These are phyloP conservation scores for Geotrichum klebahnii DNA, from an alignment of 1,139 yeast species.

Conservation along the genomic window DNA sequence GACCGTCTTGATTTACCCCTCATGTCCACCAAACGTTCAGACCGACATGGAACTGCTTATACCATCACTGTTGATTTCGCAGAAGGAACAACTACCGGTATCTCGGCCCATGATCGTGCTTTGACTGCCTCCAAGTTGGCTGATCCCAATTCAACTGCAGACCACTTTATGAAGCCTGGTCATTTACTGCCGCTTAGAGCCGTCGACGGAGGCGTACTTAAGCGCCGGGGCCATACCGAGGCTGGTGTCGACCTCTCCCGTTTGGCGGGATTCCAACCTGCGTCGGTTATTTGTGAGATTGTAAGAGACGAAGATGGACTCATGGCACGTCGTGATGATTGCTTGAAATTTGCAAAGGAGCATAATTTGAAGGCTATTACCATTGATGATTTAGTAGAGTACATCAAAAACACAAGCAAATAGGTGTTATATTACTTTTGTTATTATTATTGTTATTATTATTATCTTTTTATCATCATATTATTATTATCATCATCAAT, in stretches of 20 bases:
- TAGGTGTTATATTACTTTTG: not conserved
- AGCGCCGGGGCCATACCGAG: slow-evolving; percentile 96
- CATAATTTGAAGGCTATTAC: slow-evolving; percentile 70
- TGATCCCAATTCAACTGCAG: slow-evolving; percentile 51
- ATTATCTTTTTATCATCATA: not conserved
- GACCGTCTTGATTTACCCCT: slow-evolving; percentile 74
- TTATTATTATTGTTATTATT: slow-evolving; percentile 35
- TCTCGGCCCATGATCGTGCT: slow-evolving; percentile 91
- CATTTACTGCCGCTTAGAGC: slow-evolving; percentile 92
- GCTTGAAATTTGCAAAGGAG: slow-evolving; percentile 61
- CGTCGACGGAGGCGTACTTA: slow-evolving; percentile 72
- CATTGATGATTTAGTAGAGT: slow-evolving; percentile 68
- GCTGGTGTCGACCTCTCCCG: slow-evolving; percentile 87
- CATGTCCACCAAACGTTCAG: slow-evolving; percentile 55
- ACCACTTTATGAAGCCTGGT: slow-evolving; percentile 83
- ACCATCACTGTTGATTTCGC: slow-evolving; percentile 83
- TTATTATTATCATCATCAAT: not conserved
- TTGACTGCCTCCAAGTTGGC: slow-evolving; percentile 74
- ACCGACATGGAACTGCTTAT: slow-evolving; percentile 95
- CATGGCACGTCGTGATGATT: slow-evolving; percentile 92
- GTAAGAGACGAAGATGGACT: slow-evolving; percentile 90
- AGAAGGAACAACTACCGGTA: slow-evolving; percentile 92
- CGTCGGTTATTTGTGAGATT: slow-evolving; percentile 89
- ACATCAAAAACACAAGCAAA: slow-evolving; percentile 38
- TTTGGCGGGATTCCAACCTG: slow-evolving; percentile 75